Conservation (phyloP, 139 green algal species). For the Chlorella sp. region DNA sequence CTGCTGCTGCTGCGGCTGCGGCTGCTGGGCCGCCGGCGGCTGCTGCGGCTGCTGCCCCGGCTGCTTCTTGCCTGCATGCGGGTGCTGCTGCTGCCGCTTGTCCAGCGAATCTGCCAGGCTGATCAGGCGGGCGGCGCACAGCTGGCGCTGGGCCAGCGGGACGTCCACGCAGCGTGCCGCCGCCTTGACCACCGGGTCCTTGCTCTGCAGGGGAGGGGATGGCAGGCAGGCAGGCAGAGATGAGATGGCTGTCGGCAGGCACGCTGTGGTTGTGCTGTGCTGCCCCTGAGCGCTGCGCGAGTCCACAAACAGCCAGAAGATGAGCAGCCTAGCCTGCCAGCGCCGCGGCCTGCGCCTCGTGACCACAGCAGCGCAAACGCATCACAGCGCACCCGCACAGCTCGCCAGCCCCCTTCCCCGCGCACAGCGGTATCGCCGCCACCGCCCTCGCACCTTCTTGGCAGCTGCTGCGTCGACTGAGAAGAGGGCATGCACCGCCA, state of each 20-base stretch:
- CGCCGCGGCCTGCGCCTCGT: neutral
- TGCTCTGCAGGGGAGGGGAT: slow-evolving; percentile 16
- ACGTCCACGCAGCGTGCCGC: slow-evolving; percentile 16
- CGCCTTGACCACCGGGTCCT: slow-evolving; percentile 26
- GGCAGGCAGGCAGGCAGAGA: too few relatives aligned
- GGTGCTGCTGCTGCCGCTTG: slow-evolving; percentile 16
- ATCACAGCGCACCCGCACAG: too few relatives aligned
- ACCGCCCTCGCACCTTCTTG: slow-evolving; percentile 37
- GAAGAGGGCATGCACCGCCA: slow-evolving; percentile 69
- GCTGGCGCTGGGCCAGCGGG: slow-evolving; percentile 39
- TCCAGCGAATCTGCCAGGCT: slow-evolving; percentile 38
- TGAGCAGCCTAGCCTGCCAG: neutral
- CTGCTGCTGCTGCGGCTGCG: neutral
- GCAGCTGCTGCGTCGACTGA: slow-evolving; percentile 21
- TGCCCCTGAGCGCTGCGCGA: neutral
- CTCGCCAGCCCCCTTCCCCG: too few relatives aligned
- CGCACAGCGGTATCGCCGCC: neutral
- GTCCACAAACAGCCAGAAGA: neutral
- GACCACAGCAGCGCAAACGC: neutral
- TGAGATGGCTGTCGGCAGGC: neutral
- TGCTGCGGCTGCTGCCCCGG: neutral
- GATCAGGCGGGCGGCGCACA: slow-evolving; percentile 63
- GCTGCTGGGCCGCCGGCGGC: neutral
- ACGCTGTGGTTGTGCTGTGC: neutral
- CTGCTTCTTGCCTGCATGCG: neutral